Evolutionary conservation across 805 yeast species (phyloP).

Genomic region (Candida silvicultrix): DNA sequence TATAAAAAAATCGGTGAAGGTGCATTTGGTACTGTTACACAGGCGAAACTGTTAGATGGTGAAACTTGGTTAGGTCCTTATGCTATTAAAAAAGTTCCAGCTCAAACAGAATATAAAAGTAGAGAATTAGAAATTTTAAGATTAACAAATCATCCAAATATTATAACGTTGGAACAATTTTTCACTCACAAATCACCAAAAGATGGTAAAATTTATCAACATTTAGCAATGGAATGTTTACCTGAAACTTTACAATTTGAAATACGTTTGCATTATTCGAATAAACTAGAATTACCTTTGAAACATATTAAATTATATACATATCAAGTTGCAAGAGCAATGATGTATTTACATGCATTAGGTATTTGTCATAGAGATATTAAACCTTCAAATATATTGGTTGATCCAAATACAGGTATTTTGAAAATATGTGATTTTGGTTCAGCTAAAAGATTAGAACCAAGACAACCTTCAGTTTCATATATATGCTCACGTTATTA

Average conservation of each 20-base stretch:
- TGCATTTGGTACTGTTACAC: constrained; percentile 81
- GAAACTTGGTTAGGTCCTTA: constrained; percentile 67
- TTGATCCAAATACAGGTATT: constrained; percentile 60
- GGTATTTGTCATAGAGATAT: constrained; percentile 82
- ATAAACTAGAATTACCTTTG: constrained; percentile 57
- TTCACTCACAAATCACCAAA: constrained; percentile 60
- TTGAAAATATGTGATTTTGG: constrained; percentile 84
- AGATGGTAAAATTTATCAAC: constrained; percentile 67
- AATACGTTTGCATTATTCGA: constrained; percentile 60
- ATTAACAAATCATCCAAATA: constrained; percentile 74
- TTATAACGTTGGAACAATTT: constrained; percentile 61
- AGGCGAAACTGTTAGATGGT: constrained; percentile 48
- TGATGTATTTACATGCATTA: constrained; percentile 75
- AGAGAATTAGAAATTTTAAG: constrained; percentile 75
- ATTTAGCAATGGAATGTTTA: constrained; percentile 80
- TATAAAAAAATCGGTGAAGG: constrained; percentile 78
- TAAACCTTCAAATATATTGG: constrained; percentile 75
- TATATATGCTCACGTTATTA: constrained; percentile 95
- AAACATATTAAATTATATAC: constrained; percentile 73
- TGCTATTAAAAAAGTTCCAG: constrained; percentile 81
- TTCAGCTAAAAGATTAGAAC: constrained; percentile 73
- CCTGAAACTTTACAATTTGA: constrained; percentile 78
- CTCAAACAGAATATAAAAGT: constrained; percentile 80
- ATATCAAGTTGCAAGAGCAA: constrained; percentile 76
- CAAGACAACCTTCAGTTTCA: constrained; percentile 82